Conservation (phyloP, 305 asterid genomes). For the Fraxinus nigra region DNA sequence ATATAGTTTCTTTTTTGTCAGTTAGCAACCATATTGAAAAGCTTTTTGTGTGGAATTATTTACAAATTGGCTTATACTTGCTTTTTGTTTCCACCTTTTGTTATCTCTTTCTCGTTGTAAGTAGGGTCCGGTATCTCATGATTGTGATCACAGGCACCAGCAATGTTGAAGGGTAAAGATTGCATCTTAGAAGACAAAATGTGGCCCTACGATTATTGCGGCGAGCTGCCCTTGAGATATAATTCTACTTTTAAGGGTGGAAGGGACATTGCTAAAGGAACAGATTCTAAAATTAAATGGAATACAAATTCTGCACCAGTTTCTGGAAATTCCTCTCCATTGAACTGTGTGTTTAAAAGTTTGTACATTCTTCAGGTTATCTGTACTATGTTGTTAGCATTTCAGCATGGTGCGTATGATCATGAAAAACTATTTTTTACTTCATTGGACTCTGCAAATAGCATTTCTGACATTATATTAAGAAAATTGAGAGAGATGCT, state of each 20-base stretch:
- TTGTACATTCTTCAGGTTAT: constrained; percentile 72
- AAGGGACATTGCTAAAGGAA: constrained; percentile 30
- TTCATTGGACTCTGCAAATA: constrained; percentile 68
- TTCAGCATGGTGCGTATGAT: constrained; percentile 45
- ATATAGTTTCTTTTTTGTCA: not conserved
- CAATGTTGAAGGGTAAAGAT: constrained; percentile 44
- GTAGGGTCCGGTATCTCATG: constrained; percentile 27
- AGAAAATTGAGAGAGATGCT: constrained; percentile 79
- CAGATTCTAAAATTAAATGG: constrained; percentile 34
- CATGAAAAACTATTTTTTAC: constrained; percentile 67
- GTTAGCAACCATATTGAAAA: constrained; percentile 2
- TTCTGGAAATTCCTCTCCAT: constrained; percentile 41
- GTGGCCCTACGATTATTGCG: constrained; percentile 37
- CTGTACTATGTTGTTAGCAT: constrained; percentile 52
- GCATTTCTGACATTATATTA: constrained; percentile 64
- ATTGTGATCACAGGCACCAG: constrained; percentile 56
- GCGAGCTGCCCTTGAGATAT: constrained; percentile 34
- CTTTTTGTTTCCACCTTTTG: constrained; percentile 1
- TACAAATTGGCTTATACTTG: constrained; percentile 14
- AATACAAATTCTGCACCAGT: constrained; percentile 30
- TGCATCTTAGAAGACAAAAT: constrained; percentile 39
- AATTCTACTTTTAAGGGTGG: constrained; percentile 33
- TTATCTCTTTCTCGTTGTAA: constrained; percentile 11
- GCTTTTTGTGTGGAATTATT: constrained; percentile 11
- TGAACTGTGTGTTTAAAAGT: constrained; percentile 48